Conservation (phyloP, 2,329 filamentous ascomycete genomes). For the Paecilomyces variotii region DNA sequence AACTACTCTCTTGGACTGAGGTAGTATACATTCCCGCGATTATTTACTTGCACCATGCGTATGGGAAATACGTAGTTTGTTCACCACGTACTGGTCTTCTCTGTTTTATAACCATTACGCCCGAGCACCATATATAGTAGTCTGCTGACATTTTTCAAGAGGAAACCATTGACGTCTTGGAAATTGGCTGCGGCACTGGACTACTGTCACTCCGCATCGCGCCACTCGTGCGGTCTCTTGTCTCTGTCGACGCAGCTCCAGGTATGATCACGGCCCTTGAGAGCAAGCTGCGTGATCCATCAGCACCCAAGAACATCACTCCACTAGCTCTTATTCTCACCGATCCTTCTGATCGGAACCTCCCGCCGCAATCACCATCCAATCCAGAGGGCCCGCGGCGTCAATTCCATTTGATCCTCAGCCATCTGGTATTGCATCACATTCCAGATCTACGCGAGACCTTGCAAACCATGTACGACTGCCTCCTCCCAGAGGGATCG, state of each 20-base stretch:
- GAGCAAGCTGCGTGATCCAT: not conserved
- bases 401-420: constrained; percentile 46
- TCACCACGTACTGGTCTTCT: not conserved
- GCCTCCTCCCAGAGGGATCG: constrained; percentile 40
- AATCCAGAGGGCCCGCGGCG: constrained; percentile 19
- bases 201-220: constrained; percentile 45
- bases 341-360: constrained; percentile 40
- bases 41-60: not conserved
- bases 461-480: constrained; percentile 40
- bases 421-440: constrained; percentile 51
- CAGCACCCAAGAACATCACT: not conserved
- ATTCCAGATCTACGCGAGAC: constrained; percentile 39
- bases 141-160: not conserved
- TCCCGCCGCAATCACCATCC: constrained; percentile 27
- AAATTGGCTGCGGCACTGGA: constrained; percentile 52
- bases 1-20: not conserved
- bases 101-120: not conserved
- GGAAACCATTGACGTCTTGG: constrained; percentile 39
- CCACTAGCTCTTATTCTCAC: constrained; percentile 33
- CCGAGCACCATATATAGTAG: not conserved
- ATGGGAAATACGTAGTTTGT: not conserved
- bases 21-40: no score
- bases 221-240: constrained; percentile 40
- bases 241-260: constrained; percentile 43
- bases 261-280: not conserved